Evolutionary conservation across 306 rosid species (phyloP), one percentile per base, ranked within the genome.

Genomic region (Prunus armeniaca): DNA sequence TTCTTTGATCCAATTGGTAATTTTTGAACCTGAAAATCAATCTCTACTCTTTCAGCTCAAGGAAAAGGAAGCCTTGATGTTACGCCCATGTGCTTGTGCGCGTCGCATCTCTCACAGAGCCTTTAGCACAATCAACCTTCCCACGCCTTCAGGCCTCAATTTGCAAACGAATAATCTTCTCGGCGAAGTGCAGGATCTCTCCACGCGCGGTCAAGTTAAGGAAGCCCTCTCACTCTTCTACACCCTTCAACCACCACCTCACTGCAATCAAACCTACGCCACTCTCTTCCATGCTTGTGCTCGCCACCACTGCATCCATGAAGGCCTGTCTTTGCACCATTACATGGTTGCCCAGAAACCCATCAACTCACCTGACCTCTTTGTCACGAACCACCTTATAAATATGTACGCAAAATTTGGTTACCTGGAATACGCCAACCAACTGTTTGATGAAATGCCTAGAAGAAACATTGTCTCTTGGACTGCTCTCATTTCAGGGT

Each of bases 401-500:
- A 92, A 94, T 46, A 87, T 94, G 98, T 94, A 90, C 63, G 86
- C 89, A 25, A 94, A 92, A 73, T 89, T 86, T 51, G 96, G 95
- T 18, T 75, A 71, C 51, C 64, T 90, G 11, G 81, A 47, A 6
- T 81, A 54, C 57, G 95, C 92, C n/a, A 86, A 51, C 45, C 50
- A 75, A 34, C 5, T 94, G 84, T 94, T 94, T 51, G 90, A 90
- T 64, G 71, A 76, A 88, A 92, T 92, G 97, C 89, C 90, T 0
- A 72, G 10, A 0, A 90, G 85, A 87, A 95, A 95, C 58, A 32
- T 82, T 79, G 90, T 95, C 66, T 89, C 98, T 77, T 95, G 97
- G 97, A 92, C 93, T 60, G 93, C 82, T 63, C 92, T 95, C 46
- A 71, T 95, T 79, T 86, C 97, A 5, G 96, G 95, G 14, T 89